Evolutionary conservation across 148 eudicot genomes (phyloP).

Genomic region (Arctostaphylos glauca): DNA sequence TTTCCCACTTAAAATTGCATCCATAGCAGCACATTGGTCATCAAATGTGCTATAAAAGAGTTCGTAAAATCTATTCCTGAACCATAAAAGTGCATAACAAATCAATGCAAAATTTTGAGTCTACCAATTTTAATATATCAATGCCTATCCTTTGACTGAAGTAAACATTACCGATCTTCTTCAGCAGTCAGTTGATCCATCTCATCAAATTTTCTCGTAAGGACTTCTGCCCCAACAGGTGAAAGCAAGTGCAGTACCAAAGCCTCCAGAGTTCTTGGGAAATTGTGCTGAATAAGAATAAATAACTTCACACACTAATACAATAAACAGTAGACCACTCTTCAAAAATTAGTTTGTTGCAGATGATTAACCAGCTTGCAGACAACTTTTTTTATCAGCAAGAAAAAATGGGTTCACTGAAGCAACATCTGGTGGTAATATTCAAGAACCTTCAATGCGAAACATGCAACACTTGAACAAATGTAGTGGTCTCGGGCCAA

Average conservation of each 20-base stretch:
- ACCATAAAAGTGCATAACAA: constrained; percentile 19
- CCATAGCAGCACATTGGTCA: constrained; percentile 75
- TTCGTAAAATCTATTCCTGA: constrained; percentile 74
- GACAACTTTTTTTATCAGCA: neutral
- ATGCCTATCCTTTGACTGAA: neutral
- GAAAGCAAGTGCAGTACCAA: constrained; percentile 77
- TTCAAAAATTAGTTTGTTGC: neutral
- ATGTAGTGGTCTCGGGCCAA: constrained; percentile 15
- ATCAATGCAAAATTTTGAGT: constrained; percentile 10
- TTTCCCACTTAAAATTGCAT: constrained; percentile 71
- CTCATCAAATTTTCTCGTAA: constrained; percentile 84
- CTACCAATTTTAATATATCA: constrained; percentile 9
- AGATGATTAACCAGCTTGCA: neutral
- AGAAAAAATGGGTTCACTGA: neutral
- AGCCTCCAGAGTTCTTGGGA: constrained; percentile 87
- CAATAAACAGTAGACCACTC: neutral
- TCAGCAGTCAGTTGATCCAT: constrained; percentile 62
- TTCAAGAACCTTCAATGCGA: constrained; percentile 2
- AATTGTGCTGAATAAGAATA: constrained; percentile 57
- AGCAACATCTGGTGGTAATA: constrained; percentile 13
- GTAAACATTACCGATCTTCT: constrained; percentile 51
- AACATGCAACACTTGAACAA: constrained; percentile 9
- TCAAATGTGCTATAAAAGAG: constrained; percentile 75
- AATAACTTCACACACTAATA: constrained; percentile 16
- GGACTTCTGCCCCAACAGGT: constrained; percentile 87